phyloP scores from a whole-genome alignment of 2,329 filamentous ascomycete genomes.

The Phaeosphaeria sp. region DNA sequence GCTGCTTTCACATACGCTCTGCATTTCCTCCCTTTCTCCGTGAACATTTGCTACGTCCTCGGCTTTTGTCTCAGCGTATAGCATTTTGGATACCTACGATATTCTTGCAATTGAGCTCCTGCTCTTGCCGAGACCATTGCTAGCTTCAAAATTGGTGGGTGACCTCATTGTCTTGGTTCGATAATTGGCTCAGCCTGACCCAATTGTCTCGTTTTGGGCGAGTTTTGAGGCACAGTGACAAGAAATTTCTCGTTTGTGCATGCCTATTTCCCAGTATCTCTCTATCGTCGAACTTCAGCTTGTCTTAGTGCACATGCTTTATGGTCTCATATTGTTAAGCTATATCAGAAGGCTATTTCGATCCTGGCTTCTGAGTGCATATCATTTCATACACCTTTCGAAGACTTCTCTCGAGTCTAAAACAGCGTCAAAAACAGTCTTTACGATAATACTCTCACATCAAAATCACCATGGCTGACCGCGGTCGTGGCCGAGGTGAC shows the following conservation, averaged over 20 bases:
- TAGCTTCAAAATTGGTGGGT: neutral
- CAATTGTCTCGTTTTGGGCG: no score
- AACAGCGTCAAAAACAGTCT: neutral
- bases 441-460: neutral
- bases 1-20: neutral
- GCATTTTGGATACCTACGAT: neutral
- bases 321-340: neutral
- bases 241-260: neutral
- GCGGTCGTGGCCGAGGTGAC: slow-evolving; percentile 20
- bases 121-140: neutral
- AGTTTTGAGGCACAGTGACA: neutral
- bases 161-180: neutral
- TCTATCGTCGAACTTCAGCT: neutral
- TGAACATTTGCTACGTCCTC: neutral
- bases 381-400: neutral
- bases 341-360: neutral
- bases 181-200: neutral
- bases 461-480: slow-evolving; percentile 28
- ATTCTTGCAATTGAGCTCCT: neutral
- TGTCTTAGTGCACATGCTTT: neutral
- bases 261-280: neutral
- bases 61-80: neutral
- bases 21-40: no score
- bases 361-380: neutral
- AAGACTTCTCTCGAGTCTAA: neutral